Evolutionary conservation across 2,329 filamentous ascomycete species (phyloP).

Genomic region (Colletotrichum lindemuthianum): DNA sequence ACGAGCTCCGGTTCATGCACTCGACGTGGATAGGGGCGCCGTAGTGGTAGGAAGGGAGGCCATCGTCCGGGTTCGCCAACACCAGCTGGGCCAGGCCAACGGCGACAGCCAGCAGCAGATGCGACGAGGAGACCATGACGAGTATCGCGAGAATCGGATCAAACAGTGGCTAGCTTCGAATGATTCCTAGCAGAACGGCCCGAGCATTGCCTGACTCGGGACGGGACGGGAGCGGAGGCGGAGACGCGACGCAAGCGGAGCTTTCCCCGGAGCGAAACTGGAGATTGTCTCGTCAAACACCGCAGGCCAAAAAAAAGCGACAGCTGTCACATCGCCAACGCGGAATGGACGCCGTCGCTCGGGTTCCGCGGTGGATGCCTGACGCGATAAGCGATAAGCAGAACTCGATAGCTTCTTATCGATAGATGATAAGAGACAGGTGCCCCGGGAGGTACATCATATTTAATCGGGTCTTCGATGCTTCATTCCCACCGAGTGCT

Average conservation of each 20-base stretch:
- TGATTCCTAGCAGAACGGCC: conserved; percentile 18
- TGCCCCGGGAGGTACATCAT: too few species aligned
- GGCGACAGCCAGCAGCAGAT: conserved; percentile 21
- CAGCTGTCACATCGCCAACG: conserved; percentile 21
- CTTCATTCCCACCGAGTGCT: too few species aligned
- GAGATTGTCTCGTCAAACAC: neutral
- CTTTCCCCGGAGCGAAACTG: conserved; percentile 26
- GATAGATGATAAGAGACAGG: too few species aligned
- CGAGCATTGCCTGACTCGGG: conserved; percentile 33
- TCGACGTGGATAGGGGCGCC: conserved; percentile 75
- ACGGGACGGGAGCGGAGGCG: conserved; percentile 12
- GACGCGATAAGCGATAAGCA: too few species aligned
- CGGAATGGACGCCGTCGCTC: too few species aligned
- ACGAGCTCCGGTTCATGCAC: conserved; percentile 80
- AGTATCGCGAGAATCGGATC: conserved; percentile 1
- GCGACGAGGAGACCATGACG: conserved; percentile 19
- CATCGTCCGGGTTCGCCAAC: conserved; percentile 49
- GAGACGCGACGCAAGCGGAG: conserved; percentile 16
- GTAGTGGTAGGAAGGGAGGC: conserved; percentile 71
- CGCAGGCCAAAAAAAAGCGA: conserved; percentile 6
- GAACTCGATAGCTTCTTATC: too few species aligned
- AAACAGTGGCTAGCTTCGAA: conserved; percentile 4
- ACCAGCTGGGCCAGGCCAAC: conserved; percentile 37
- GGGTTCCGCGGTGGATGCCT: too few species aligned
- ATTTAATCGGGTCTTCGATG: too few species aligned